phyloP scores from a whole-genome alignment of 2,329 filamentous ascomycete species.

The Pseudocercospora fuligena region DNA sequence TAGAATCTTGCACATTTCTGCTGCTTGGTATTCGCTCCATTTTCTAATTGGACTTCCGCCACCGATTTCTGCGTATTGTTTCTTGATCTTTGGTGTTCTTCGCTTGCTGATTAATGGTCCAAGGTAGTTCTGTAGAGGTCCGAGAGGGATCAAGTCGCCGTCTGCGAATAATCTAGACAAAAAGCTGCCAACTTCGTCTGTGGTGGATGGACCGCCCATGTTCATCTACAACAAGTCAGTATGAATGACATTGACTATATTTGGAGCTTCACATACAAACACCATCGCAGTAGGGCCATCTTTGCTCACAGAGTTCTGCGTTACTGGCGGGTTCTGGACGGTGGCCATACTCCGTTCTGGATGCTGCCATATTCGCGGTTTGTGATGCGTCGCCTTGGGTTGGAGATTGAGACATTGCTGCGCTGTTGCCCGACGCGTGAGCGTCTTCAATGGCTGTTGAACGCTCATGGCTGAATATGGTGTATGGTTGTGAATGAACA shows the following conservation, averaged over 20 bases:
- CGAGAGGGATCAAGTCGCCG: slow-evolving; percentile 92
- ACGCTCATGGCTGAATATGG: slow-evolving; percentile 33
- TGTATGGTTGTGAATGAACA: not conserved
- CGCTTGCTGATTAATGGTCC: slow-evolving; percentile 84
- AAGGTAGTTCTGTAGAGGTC: slow-evolving; percentile 85
- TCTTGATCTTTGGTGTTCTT: slow-evolving; percentile 92
- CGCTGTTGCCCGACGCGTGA: slow-evolving; percentile 36
- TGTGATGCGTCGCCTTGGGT: slow-evolving; percentile 21
- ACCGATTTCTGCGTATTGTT: slow-evolving; percentile 93
- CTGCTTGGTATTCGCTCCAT: slow-evolving; percentile 94
- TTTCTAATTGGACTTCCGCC: slow-evolving; percentile 97
- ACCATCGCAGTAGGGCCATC: slow-evolving; percentile 96
- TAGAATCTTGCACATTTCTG: slow-evolving; percentile 96
- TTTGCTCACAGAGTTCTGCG: slow-evolving; percentile 71
- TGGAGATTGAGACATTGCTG: slow-evolving; percentile 35
- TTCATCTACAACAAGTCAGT: slow-evolving; percentile 62
- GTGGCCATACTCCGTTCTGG: slow-evolving; percentile 55
- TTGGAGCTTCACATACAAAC: slow-evolving; percentile 56
- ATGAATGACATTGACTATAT: not conserved
- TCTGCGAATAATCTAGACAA: slow-evolving; percentile 92
- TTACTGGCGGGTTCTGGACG: slow-evolving; percentile 68
- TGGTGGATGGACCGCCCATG: slow-evolving; percentile 94
- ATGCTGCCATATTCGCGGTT: slow-evolving; percentile 35
- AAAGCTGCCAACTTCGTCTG: slow-evolving; percentile 86
- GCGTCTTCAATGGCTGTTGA: slow-evolving; percentile 34